A percentile compares a stretch with the other conserved stretches of the same genome.
Conservation (phyloP, 129 eudicot species). For the Mikania micrantha region DNA sequence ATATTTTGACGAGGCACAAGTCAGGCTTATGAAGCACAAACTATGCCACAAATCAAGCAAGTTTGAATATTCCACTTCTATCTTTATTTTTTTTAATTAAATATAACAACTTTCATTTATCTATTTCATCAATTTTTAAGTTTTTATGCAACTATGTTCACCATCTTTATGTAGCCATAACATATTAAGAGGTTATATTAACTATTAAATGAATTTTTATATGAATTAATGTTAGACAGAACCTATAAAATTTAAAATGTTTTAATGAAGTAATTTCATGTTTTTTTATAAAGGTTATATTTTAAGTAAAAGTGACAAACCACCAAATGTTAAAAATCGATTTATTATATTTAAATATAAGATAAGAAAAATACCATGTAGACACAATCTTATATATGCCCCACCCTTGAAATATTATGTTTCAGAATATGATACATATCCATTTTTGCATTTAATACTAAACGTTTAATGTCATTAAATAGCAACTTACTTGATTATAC, state of each 20-base stretch:
- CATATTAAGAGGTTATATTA: not conserved
- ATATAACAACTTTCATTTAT: too few relatives aligned
- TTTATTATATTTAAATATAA: too few relatives aligned
- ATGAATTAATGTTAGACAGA: too few relatives aligned
- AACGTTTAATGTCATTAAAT: not conserved
- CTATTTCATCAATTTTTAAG: too few relatives aligned
- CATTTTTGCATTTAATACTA: not conserved
- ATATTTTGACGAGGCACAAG: slow-evolving; percentile 12
- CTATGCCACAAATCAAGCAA: slow-evolving; percentile 29
- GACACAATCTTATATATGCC: not conserved
- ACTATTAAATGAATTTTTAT: too few relatives aligned
- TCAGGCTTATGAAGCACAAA: slow-evolving; percentile 8
- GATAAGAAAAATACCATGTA: too few relatives aligned
- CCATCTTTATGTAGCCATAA: not conserved
- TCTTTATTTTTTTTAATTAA: not conserved
- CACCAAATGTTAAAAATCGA: not conserved
- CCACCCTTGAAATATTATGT: not conserved
- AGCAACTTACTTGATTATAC: not conserved
- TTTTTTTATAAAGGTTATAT: too few relatives aligned
- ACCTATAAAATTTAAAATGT: not conserved
- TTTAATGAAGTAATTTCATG: not conserved
- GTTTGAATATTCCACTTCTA: slow-evolving; percentile 8
- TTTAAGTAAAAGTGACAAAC: not conserved
- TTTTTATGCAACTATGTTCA: too few relatives aligned
- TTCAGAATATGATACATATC: not conserved